These are phyloP conservation scores for Fistulinella prunicolor DNA, from an alignment of 768 basidiomycete species.

Conservation along the genomic window DNA sequence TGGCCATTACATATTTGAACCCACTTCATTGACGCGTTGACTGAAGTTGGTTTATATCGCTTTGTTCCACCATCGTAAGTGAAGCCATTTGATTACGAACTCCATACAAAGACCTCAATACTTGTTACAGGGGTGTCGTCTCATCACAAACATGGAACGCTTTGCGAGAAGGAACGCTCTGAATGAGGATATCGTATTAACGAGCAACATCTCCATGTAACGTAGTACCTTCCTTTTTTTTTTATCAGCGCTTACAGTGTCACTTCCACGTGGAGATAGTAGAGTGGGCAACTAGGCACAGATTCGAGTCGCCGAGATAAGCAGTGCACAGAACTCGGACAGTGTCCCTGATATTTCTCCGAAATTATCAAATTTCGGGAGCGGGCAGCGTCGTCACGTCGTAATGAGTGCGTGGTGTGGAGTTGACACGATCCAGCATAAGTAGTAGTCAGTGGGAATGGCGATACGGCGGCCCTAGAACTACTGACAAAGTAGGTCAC, in stretches of 20 bases:
- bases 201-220: slow-evolving; percentile 6
- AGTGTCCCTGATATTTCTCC: too few species aligned
- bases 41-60: slow-evolving; percentile 15
- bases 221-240: not conserved
- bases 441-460: not conserved
- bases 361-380: too few species aligned
- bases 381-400: too few species aligned
- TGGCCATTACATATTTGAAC: not conserved
- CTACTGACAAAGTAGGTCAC: not conserved
- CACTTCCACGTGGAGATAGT: not conserved
- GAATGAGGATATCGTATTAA: slow-evolving; percentile 9
- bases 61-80: slow-evolving; percentile 18
- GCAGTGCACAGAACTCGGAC: too few species aligned
- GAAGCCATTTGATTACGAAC: not conserved
- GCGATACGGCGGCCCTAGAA: not conserved
- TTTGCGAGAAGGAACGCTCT: slow-evolving; percentile 3
- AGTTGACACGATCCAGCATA: not conserved
- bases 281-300: not conserved
- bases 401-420: not conserved
- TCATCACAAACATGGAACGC: slow-evolving; percentile 23
- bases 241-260: not conserved
- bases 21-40: not conserved
- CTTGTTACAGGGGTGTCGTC: slow-evolving; percentile 20
- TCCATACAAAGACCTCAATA: not conserved
- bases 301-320: too few species aligned